Evolutionary conservation across 257 asterid species (phyloP).

Genomic region (Jacaranda mimosifolia): DNA sequence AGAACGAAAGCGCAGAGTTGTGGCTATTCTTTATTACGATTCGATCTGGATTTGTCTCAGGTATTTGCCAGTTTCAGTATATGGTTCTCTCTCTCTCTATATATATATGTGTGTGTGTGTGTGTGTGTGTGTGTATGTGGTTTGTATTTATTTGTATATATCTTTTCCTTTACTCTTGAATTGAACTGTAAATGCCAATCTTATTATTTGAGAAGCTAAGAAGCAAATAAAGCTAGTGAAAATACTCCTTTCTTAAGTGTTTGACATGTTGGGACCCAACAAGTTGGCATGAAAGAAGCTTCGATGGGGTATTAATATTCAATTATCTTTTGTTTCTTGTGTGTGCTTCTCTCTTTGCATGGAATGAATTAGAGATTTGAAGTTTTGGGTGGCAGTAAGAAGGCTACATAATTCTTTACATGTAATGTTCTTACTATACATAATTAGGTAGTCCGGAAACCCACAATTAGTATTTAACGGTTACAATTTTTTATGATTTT

Average conservation of each 20-base stretch:
- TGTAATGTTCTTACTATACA: too few relatives aligned
- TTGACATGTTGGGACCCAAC: background rate
- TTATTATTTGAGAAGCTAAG: background rate
- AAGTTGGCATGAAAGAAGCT: background rate
- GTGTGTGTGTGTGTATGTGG: too few relatives aligned
- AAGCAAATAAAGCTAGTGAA: background rate
- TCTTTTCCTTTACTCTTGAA: background rate
- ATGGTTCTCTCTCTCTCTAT: conserved; percentile 1
- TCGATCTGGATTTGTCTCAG: conserved; percentile 81
- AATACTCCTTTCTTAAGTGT: conserved; percentile 1
- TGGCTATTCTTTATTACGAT: conserved; percentile 80
- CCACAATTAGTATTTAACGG: background rate
- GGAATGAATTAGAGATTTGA: conserved; percentile 15
- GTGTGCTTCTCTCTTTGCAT: background rate
- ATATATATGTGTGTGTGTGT: background rate
- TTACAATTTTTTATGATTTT: conserved; percentile 2
- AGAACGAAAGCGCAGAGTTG: conserved; percentile 66
- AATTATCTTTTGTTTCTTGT: background rate
- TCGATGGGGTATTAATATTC: background rate
- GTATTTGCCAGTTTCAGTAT: conserved; percentile 45
- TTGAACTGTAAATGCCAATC: background rate
- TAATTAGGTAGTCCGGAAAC: too few relatives aligned
- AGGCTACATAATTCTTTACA: too few relatives aligned
- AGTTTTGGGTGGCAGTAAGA: background rate
- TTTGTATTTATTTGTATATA: background rate